Percentiles rank a stretch among this genome's conserved stretches.
These are phyloP conservation scores for Kalanchoe fedtschenkoi DNA, from an alignment of 164 flowering plant species.

Conservation along the genomic window DNA sequence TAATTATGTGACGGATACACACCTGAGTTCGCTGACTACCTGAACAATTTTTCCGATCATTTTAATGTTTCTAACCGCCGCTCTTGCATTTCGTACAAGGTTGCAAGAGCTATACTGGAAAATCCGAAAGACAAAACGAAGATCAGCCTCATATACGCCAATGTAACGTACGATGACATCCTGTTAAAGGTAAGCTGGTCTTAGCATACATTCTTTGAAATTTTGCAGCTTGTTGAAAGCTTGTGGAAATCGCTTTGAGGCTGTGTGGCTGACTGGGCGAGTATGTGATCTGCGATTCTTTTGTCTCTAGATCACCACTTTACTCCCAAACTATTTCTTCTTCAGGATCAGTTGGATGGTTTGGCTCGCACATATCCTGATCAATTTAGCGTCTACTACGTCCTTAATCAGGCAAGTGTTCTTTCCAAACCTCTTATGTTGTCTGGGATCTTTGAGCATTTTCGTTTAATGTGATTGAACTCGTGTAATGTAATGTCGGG, in stretches of 20 bases:
- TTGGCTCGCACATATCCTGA: conserved; percentile 36
- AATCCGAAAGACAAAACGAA: conserved; percentile 63
- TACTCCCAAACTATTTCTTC: background rate
- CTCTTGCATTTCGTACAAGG: conserved; percentile 21
- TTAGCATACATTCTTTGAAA: background rate
- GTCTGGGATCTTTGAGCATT: background rate
- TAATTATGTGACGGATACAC: background rate
- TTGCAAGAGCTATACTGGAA: conserved; percentile 75
- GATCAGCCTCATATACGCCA: conserved; percentile 69
- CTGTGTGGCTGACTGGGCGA: no score
- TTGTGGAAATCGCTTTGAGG: no score
- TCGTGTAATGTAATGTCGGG: background rate
- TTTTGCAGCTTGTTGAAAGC: background rate
- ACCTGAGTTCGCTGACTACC: background rate
- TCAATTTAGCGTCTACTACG: conserved; percentile 56
- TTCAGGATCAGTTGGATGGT: conserved; percentile 70
- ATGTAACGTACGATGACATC: conserved; percentile 65
- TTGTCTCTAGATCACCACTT: background rate
- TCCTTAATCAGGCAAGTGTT: conserved; percentile 57
- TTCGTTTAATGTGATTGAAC: background rate
- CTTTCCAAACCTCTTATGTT: background rate
- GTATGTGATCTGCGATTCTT: no score
- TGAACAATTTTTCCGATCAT: background rate
- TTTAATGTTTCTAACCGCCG: background rate
- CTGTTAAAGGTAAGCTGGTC: conserved; percentile 53